Evolutionary conservation across 345 rosid species (phyloP).

Genomic region (Ailanthus altissimus): DNA sequence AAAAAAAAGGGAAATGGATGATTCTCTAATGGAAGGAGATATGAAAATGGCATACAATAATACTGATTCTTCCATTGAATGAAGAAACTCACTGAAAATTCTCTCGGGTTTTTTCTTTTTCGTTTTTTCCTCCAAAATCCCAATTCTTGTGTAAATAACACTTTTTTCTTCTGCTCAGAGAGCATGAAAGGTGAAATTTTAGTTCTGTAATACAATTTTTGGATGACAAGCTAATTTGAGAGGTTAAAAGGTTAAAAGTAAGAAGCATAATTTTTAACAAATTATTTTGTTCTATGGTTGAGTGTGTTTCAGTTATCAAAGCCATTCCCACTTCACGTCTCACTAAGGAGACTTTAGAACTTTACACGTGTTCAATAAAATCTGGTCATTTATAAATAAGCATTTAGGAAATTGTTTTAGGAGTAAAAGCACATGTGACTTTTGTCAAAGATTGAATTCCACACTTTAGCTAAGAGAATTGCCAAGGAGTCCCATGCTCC

Average conservation of each 20-base stretch:
- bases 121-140: not conserved
- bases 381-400: too few relatives aligned
- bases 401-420: too few relatives aligned
- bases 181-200: constrained; percentile 22
- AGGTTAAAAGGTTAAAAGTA: constrained; percentile 20
- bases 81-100: constrained; percentile 16
- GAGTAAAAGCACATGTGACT: too few relatives aligned
- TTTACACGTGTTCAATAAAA: too few relatives aligned
- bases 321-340: not conserved
- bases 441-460: too few relatives aligned
- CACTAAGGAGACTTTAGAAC: too few relatives aligned
- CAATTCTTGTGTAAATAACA: constrained; percentile 46
- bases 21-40: constrained; percentile 20
- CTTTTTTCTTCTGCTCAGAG: too few relatives aligned
- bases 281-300: not conserved
- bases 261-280: constrained; percentile 13
- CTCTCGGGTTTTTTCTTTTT: not conserved
- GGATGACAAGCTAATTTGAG: constrained; percentile 8
- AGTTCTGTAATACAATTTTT: constrained; percentile 8
- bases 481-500: constrained; percentile 70
- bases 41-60: constrained; percentile 15
- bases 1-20: constrained; percentile 32
- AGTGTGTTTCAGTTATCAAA: not conserved
- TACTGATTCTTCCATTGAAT: constrained; percentile 29
- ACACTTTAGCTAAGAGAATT: constrained; percentile 35